These are phyloP conservation scores for Mycena indigotica DNA, from an alignment of 768 basidiomycete genomes.

Conservation along the genomic window DNA sequence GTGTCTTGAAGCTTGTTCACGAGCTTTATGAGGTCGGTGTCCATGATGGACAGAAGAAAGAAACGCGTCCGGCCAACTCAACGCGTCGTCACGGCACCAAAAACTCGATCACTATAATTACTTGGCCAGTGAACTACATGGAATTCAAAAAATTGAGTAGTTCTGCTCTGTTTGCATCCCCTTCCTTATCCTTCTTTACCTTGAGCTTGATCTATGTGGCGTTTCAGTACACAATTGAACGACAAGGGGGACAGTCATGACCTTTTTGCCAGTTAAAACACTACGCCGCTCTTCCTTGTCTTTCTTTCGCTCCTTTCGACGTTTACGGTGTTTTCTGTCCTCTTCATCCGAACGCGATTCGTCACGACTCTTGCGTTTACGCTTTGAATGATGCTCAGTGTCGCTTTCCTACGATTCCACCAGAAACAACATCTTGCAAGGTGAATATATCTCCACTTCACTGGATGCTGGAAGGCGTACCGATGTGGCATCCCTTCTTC, in stretches of 20 bases:
- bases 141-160: conserved; percentile 60
- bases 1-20: conserved; percentile 96
- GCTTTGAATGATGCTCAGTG: background rate
- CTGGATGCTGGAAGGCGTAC: conserved; percentile 12
- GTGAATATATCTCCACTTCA: conserved; percentile 9
- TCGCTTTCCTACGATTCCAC: conserved; percentile 4
- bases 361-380: conserved; percentile 8
- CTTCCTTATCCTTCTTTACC: conserved; percentile 60
- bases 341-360: conserved; percentile 8
- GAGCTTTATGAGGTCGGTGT: conserved; percentile 89
- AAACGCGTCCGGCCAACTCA: background rate
- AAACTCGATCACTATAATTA: conserved; percentile 3
- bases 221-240: conserved; percentile 5
- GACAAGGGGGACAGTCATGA: conserved; percentile 20
- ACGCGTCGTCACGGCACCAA: conserved; percentile 23
- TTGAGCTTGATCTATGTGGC: conserved; percentile 58
- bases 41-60: conserved; percentile 56
- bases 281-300: conserved; percentile 54
- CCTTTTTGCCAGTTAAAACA: conserved; percentile 65
- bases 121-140: conserved; percentile 30
- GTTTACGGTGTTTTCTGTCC: conserved; percentile 35
- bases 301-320: conserved; percentile 40
- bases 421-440: conserved; percentile 19
- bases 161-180: conserved; percentile 54
- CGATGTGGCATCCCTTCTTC: conserved; percentile 7